Base-by-base conservation (phyloP, 306 rosid genomes). In the Erythrophleum fordii region DNA sequence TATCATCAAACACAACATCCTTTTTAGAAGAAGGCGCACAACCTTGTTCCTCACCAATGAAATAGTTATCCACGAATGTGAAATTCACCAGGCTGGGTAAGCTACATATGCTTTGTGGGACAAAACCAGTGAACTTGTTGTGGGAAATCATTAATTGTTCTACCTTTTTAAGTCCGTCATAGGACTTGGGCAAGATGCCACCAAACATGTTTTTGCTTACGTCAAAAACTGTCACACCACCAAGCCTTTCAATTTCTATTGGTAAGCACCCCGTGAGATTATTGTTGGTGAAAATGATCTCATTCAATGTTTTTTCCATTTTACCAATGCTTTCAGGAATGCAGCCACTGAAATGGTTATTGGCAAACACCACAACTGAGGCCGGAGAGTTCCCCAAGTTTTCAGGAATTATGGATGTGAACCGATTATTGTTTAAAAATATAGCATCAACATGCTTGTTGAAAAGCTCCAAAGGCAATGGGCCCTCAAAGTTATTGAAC, bases 401-500 rank as follows among this genome's bases (percentile, higher is more conserved):
- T 0, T 88, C 86, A 4, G 97, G 96, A n/a, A 93, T 87, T 16
- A 77, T 78, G 37, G 89, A 87, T 5, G 81, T 61, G 76, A 93
- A 93, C 5, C 96, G 73, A 23, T 93, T 93, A 61, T 91, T 61
- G 82, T 93, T 93, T 72, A 93, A 5, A 48, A 93, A 86, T 28
- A 93, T 28, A 4, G 92, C 97, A 25, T 93, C 97, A 0, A 84
- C 62, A 0, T 35, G 13, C 68, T 83, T 90, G 17, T 46, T 53
- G 59, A 95, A 95, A 3, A 95, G 88, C 74, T 78, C 82, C 0
- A 65, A 42, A 3, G 97, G 97, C 41, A 95, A 9, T n/a, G 68
- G 20, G 0, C 97, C 98, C 75, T 95, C 98, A 3, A 92, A 95
- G 12, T 89, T 78, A 13, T 95, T 95, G 86, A 4, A 92, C 72